phyloP scores from a whole-genome alignment of 768 basidiomycete species.

The Lactarius hengduanensis region DNA sequence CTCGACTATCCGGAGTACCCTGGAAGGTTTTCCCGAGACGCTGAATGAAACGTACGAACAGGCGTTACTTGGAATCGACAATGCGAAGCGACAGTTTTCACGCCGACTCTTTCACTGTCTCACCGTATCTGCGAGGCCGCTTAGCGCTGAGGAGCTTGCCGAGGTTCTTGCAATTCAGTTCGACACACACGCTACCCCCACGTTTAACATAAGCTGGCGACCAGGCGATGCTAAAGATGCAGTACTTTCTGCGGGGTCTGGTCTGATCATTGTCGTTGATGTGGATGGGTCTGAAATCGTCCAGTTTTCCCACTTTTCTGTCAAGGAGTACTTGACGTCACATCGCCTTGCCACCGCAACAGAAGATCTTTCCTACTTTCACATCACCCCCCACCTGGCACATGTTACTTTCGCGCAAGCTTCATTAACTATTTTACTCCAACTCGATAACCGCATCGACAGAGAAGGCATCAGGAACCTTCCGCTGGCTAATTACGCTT shows the following conservation, averaged over 20 bases:
- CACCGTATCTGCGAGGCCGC: background rate
- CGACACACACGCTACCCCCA: background rate
- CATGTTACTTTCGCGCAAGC: no score
- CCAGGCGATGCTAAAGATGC: background rate
- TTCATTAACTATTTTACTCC: no score
- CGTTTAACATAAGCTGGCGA: background rate
- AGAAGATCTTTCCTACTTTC: background rate
- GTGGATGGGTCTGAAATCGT: background rate
- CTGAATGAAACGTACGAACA: slow-evolving; percentile 12
- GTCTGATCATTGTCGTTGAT: background rate
- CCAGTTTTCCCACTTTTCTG: background rate
- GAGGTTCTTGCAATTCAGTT: background rate
- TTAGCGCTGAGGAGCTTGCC: background rate
- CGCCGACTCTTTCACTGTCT: slow-evolving; percentile 13
- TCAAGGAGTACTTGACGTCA: slow-evolving; percentile 7
- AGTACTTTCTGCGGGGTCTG: background rate
- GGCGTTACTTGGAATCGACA: background rate
- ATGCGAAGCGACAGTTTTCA: background rate
- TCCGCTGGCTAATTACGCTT: no score
- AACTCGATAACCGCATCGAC: no score
- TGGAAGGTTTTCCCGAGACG: background rate
- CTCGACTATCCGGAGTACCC: background rate
- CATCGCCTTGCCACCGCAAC: background rate
- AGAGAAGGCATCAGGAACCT: no score
- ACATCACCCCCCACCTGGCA: background rate